Conservation (phyloP, 441 rosid genomes). For the Biscutella laevigata region DNA sequence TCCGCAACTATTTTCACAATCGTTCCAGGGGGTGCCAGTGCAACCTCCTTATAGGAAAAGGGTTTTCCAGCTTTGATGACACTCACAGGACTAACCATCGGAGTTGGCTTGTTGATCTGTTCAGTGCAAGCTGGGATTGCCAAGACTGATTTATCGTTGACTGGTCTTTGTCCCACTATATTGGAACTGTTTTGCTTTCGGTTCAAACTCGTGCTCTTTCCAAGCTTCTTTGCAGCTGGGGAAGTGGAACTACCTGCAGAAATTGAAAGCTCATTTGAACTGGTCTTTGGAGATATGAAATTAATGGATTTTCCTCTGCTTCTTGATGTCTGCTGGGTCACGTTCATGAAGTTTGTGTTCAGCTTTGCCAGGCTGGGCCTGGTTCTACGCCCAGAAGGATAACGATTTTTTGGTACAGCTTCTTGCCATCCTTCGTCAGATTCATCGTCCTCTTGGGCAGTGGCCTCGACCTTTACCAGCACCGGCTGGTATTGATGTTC, state of each 20-base stretch:
- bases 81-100: slow-evolving; percentile 43
- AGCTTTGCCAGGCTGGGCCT: slow-evolving; percentile 84
- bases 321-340: slow-evolving; percentile 62
- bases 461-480: slow-evolving; percentile 26
- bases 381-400: slow-evolving; percentile 63
- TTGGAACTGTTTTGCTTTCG: slow-evolving; percentile 41
- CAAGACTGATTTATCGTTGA: slow-evolving; percentile 43
- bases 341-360: slow-evolving; percentile 78
- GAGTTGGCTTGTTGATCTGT: slow-evolving; percentile 46
- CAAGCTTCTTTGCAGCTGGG: slow-evolving; percentile 47
- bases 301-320: slow-evolving; percentile 53
- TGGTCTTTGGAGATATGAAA: slow-evolving; percentile 57
- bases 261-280: slow-evolving; percentile 42
- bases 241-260: slow-evolving; percentile 35
- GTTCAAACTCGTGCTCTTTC: slow-evolving; percentile 70
- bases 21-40: slow-evolving; percentile 93
- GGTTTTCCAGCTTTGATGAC: slow-evolving; percentile 69
- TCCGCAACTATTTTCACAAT: slow-evolving; percentile 83
- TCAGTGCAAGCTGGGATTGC: slow-evolving; percentile 45
- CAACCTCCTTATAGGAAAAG: slow-evolving; percentile 98
- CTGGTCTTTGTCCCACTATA: slow-evolving; percentile 41
- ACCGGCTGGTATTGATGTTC: slow-evolving; percentile 33
- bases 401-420: slow-evolving; percentile 72
- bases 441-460: slow-evolving; percentile 36
- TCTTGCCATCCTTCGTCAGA: slow-evolving; percentile 88